A percentile compares a stretch with the other conserved stretches of the same genome.
phyloP scores from a whole-genome alignment of 208 protist genomes.

The Trichomonas vaginalis region DNA sequence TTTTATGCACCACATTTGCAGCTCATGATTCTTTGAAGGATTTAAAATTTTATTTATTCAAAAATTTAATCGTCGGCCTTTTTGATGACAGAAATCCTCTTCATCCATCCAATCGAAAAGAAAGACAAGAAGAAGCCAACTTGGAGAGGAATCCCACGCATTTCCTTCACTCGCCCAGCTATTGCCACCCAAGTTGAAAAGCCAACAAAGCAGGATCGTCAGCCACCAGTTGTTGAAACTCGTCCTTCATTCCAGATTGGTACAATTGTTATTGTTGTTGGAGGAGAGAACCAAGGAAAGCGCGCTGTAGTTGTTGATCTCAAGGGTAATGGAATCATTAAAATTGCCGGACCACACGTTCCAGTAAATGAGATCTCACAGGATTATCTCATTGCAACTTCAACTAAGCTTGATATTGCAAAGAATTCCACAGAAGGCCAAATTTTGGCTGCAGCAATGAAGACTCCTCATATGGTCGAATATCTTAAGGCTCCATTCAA shows the following conservation, averaged over 20 bases:
- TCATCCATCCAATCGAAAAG: neutral
- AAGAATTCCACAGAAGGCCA: neutral
- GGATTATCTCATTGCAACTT: neutral
- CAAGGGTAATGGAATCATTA: neutral
- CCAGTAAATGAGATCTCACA: neutral
- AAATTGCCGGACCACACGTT: neutral
- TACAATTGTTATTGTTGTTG: neutral
- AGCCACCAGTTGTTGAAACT: neutral
- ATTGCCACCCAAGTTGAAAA: neutral
- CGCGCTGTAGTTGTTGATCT: neutral
- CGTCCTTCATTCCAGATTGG: neutral
- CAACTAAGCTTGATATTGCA: neutral
- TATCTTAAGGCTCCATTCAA: too few species aligned
- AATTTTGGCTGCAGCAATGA: neutral
- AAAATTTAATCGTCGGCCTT: too few species aligned
- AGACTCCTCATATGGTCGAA: neutral
- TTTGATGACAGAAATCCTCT: neutral
- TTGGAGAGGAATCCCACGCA: neutral
- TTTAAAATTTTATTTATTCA: too few species aligned
- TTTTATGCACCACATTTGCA: too few species aligned
- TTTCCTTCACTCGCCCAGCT: neutral
- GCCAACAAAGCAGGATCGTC: neutral
- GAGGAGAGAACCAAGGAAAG: neutral
- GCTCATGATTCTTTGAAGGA: too few species aligned
- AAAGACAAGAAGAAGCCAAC: neutral